Evolutionary conservation across 257 asterid species (phyloP), one percentile per base, ranked within the genome.

Genomic region (Mitragyna speciosa): DNA sequence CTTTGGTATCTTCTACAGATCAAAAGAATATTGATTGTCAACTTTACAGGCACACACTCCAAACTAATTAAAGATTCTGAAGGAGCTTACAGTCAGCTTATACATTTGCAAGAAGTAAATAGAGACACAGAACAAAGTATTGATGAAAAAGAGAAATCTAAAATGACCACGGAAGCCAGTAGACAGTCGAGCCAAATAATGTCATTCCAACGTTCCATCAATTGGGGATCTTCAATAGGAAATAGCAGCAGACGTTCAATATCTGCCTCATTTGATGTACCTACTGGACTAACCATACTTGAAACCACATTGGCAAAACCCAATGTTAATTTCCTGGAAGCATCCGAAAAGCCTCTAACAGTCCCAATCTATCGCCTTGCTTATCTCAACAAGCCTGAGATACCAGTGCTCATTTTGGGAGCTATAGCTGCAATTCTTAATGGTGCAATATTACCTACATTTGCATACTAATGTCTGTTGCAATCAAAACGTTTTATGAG

Each of bases 301-400:
- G 90, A 90, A 86, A 78, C 84, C 20, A 87, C 78, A 49, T 67
- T 76, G 10, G 86, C 80, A 68, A 89, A 90, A 76, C 26, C 84
- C 71, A 89, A 83, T 68, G 81, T 58, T 45, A 77, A 79, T 70
- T 17, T 86, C 30, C 76, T 31, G 39, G 91, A 87, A 68, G 79
- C 84, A 41, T 26, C 79, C 45, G 78, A 78, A 7, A 88, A 88
- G 86, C 90, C 82, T 31, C 88, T 80, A 24, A 59, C 79, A 24
- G 93, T 92, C 63, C 85, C 96, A 28, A 7, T 94, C 0, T 84
- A 89, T 81, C 93, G 98, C 17, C 85, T 94, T 30, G 86, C 82
- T 14, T 82, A 83, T 72, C 91, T 94, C 70, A 93, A 94, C 91
- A 94, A 89, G 82, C 97, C 97, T 16, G 98, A 94, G 87, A 47